Base-by-base conservation (phyloP, 1,284 basidiomycete species). In the Ceratorhiza oryzae-sativae region DNA sequence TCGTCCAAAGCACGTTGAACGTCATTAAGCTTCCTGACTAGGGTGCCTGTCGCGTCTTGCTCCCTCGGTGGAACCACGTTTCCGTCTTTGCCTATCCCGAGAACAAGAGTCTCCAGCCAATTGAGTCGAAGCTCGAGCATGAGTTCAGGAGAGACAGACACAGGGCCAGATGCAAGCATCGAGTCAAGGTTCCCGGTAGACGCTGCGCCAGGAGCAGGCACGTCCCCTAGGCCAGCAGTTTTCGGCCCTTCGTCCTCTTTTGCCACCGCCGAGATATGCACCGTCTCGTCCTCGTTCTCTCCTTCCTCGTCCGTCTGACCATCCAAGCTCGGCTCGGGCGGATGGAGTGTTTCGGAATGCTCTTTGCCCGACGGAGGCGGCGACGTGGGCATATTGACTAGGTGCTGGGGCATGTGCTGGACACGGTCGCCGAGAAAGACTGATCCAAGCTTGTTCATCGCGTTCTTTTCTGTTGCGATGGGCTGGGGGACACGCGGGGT, bases 51-150 rank as follows among this genome's bases (percentile, higher is more conserved):
- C 32, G 48, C 42, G n/a, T 61, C 59, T 41, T 72, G 51, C n/a
- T 59, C 55, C 13, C 58, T 32, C 51, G 46, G 58, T 23, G 49
- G 58, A n/a, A 53, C 45, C n/a, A 63, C 32, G 34, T 56, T 67
- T 23, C 34, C 58, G 34, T 84, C 72, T 85, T 84, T 63, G 20
- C 85, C 86, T 30, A 89, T 84, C 45, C 91, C 92, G 41, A 88
- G 80, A 6, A 93, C 80, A 65, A 93, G 81, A 12, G 90, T 89
- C 77, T 93, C 91, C 0, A 93, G 80, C 90, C 90, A 92, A 70
- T 89, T 82, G 36, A 93, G 78, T 1, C 91, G 85, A 36, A 93
- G 81, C 76, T 92, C 89, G 8, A 93, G 80, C 1, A 91, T 88
- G 15, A 91, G 91, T 88, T 49, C 88, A 85, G 62, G 93, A 87